A percentile compares a stretch with the other conserved stretches of the same genome.
phyloP scores from a whole-genome alignment of 495 filamentous ascomycete species.

The Hypoxylon lienhwacheense region DNA sequence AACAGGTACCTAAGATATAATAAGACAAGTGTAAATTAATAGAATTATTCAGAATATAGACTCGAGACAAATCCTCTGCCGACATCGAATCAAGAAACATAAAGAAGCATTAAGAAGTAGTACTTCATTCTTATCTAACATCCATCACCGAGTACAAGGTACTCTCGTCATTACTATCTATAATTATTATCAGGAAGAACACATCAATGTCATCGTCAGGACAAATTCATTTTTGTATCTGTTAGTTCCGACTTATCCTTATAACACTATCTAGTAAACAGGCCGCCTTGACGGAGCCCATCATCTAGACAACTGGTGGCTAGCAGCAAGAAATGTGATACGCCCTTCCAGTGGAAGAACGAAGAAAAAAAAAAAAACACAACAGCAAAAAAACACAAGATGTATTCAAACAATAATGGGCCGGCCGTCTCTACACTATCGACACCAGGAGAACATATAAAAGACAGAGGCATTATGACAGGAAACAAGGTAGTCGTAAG shows the following conservation, averaged over 20 bases:
- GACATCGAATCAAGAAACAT: no score
- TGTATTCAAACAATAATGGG: conserved; percentile 19
- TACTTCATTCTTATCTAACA: conserved; percentile 12
- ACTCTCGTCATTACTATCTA: conserved; percentile 38
- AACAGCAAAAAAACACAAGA: no score
- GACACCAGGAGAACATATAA: not conserved
- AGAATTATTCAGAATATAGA: no score
- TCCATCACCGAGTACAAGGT: conserved; percentile 13
- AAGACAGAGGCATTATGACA: not conserved
- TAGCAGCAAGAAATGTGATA: conserved; percentile 6
- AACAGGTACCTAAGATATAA: no score
- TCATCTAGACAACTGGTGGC: no score
- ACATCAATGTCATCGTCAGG: conserved; percentile 28
- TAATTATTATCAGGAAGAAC: conserved; percentile 32
- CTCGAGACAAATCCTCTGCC: no score
- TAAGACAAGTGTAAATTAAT: no score
- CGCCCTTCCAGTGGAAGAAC: conserved; percentile 1
- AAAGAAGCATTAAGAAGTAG: not conserved
- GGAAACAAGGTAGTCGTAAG: not conserved
- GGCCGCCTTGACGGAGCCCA: conserved; percentile 4
- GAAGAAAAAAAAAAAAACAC: no score
- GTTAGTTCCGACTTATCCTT: conserved; percentile 31
- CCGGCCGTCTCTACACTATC: conserved; percentile 8
- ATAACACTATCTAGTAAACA: conserved; percentile 14
- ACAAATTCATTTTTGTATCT: conserved; percentile 27